Percentiles rank a stretch among this genome's conserved stretches.
phyloP scores from a whole-genome alignment of 75 land plant species.

The Cryptomeria japonica region DNA sequence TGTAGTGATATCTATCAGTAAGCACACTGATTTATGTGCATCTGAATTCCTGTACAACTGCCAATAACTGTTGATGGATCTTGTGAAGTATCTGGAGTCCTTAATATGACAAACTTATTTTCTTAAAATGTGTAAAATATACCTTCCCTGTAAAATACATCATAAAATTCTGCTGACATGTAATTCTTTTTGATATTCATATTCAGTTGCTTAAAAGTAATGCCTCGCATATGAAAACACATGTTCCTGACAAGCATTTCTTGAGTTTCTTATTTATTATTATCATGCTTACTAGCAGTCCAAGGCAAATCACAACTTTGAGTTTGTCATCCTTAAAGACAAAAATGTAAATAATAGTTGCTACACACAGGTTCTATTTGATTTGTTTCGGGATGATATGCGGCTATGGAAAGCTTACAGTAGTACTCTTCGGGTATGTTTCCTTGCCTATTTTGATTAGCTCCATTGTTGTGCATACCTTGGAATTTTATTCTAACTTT shows the following conservation, averaged over 20 bases:
- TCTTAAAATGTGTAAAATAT: background rate
- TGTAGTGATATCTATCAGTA: background rate
- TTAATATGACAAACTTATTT: background rate
- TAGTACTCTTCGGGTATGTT: conserved; percentile 72
- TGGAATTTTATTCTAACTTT: background rate
- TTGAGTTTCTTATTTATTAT: background rate
- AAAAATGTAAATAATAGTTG: background rate
- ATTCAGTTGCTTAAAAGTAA: background rate
- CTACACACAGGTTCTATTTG: conserved; percentile 68
- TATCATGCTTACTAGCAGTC: background rate
- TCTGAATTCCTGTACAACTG: too few relatives aligned
- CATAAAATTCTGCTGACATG: background rate
- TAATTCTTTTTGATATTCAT: background rate
- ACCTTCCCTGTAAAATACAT: background rate
- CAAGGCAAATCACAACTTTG: background rate
- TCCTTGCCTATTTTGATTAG: background rate
- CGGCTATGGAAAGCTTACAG: conserved; percentile 96
- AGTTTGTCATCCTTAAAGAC: background rate
- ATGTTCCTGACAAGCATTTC: background rate
- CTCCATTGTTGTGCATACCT: background rate
- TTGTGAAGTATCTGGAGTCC: background rate
- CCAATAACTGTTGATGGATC: background rate
- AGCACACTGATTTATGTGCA: background rate
- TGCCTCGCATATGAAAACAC: background rate
- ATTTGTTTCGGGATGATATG: conserved; percentile 83